Evolutionary conservation across 2,329 filamentous ascomycete species (phyloP).

Genomic region (Colletotrichum caudatum): DNA sequence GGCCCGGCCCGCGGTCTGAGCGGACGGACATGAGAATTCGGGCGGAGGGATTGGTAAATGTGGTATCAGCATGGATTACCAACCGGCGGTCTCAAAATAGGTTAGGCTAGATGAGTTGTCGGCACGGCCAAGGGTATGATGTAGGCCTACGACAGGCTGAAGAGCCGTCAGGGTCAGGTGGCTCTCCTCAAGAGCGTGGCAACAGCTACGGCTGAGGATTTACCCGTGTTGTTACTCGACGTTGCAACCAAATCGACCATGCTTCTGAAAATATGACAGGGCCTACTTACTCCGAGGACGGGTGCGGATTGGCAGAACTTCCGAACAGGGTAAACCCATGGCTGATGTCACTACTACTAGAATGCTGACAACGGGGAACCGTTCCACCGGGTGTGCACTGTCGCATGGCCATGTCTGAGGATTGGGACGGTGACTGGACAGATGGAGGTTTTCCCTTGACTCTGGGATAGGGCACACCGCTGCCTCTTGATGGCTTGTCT

Average conservation of each 20-base stretch:
- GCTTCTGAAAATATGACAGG: background rate
- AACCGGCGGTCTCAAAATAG: slow-evolving; percentile 21
- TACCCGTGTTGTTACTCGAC: slow-evolving; percentile 4
- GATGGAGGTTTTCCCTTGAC: slow-evolving; percentile 21
- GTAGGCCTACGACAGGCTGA: background rate
- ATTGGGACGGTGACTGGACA: slow-evolving; percentile 24
- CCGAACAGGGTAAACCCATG: slow-evolving; percentile 5
- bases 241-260: background rate
- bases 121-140: slow-evolving; percentile 21
- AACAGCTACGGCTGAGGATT: slow-evolving; percentile 9
- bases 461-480: slow-evolving; percentile 30
- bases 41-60: background rate
- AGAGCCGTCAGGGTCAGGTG: background rate
- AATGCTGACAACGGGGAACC: slow-evolving; percentile 31
- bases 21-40: slow-evolving; percentile 15
- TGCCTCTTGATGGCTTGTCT: background rate
- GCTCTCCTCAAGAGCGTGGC: background rate
- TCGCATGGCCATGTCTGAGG: slow-evolving; percentile 29
- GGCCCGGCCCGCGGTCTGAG: slow-evolving; percentile 33
- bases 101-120: slow-evolving; percentile 14
- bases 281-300: background rate
- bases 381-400: slow-evolving; percentile 31
- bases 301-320: slow-evolving; percentile 7
- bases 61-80: background rate
- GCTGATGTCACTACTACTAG: slow-evolving; percentile 35